phyloP scores from a whole-genome alignment of 2,329 filamentous ascomycete species.

The Neobulgaria alba region DNA sequence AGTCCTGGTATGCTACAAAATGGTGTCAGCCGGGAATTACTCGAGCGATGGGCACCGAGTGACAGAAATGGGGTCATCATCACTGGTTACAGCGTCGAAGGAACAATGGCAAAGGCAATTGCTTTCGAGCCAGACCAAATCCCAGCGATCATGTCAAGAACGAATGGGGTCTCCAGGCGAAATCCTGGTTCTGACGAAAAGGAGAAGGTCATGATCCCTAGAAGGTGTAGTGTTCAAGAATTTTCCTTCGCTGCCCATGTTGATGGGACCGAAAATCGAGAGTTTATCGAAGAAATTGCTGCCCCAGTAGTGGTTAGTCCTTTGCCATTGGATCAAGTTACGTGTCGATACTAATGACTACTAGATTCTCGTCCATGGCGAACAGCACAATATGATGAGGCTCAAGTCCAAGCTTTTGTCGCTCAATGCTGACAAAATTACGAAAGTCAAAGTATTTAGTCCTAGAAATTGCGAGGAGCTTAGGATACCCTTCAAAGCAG shows the following conservation, averaged over 20 bases:
- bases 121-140: slow-evolving; percentile 94
- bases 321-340: not conserved
- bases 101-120: slow-evolving; percentile 94
- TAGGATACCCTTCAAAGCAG: slow-evolving; percentile 87
- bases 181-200: slow-evolving; percentile 52
- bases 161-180: slow-evolving; percentile 48
- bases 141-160: slow-evolving; percentile 81
- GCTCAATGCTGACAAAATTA: slow-evolving; percentile 71
- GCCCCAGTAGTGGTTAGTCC: slow-evolving; percentile 82
- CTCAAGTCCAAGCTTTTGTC: slow-evolving; percentile 90
- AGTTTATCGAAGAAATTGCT: slow-evolving; percentile 90
- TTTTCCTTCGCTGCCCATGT: slow-evolving; percentile 96
- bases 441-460: slow-evolving; percentile 83
- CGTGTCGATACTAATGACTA: slow-evolving; percentile 14
- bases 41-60: slow-evolving; percentile 93
- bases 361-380: slow-evolving; percentile 90
- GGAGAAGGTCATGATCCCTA: slow-evolving; percentile 86
- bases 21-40: slow-evolving; percentile 81
- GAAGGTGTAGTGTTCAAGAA: slow-evolving; percentile 87
- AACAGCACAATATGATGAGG: slow-evolving; percentile 97
- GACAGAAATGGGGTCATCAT: slow-evolving; percentile 98
- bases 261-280: slow-evolving; percentile 88
- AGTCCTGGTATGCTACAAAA: slow-evolving; percentile 98
- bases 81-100: slow-evolving; percentile 96
- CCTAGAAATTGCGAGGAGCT: slow-evolving; percentile 94